Conservation (phyloP, 331 rosid species). For the Saraca asoca region DNA sequence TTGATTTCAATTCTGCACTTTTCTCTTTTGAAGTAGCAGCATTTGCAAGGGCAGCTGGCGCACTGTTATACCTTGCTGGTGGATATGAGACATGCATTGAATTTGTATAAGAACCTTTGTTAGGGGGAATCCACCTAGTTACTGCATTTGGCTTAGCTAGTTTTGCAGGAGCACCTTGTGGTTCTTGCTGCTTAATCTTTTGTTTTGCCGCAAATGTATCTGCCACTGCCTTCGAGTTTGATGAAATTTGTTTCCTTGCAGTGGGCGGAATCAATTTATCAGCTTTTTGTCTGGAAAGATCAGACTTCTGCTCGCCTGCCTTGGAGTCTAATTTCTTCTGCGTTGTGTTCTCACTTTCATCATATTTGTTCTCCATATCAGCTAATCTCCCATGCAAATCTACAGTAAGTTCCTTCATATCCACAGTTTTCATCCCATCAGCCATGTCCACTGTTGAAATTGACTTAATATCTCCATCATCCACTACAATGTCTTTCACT, state of each 20-base stretch:
- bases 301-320: constrained; percentile 51
- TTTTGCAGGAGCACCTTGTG: constrained; percentile 58
- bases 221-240: constrained; percentile 50
- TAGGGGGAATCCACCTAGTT: constrained; percentile 84
- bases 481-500: constrained; percentile 90
- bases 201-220: constrained; percentile 57
- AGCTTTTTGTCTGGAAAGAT: constrained; percentile 54
- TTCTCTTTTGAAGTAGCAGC: constrained; percentile 53
- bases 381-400: constrained; percentile 46
- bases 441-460: constrained; percentile 39
- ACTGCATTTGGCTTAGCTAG: constrained; percentile 70
- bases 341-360: constrained; percentile 50
- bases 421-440: constrained; percentile 48
- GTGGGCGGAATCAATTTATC: constrained; percentile 57
- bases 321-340: constrained; percentile 55
- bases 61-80: constrained; percentile 71
- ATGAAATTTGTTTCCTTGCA: constrained; percentile 58
- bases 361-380: constrained; percentile 47
- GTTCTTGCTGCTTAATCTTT: constrained; percentile 73
- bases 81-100: constrained; percentile 90
- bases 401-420: constrained; percentile 54
- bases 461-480: constrained; percentile 70
- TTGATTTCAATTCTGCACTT: constrained; percentile 51
- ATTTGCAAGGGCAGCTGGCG: constrained; percentile 64
- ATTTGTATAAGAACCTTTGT: constrained; percentile 78